These are phyloP conservation scores for Malassezia furfur DNA, from an alignment of 1,284 basidiomycete species.

Conservation along the genomic window DNA sequence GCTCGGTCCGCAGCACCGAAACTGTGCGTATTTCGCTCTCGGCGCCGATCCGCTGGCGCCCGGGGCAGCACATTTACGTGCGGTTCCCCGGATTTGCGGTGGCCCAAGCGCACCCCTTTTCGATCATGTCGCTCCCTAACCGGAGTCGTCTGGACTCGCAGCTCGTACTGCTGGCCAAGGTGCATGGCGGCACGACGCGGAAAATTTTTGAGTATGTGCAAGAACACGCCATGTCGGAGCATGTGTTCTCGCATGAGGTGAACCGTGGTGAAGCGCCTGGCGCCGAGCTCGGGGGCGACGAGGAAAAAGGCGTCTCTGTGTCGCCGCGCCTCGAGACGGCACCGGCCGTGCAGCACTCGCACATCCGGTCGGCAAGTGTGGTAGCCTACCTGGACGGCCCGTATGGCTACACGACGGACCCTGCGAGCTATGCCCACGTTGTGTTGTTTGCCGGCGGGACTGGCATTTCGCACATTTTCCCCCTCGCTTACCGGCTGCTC, in stretches of 20 bases:
- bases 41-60: slow-evolving; percentile 12
- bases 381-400: neutral
- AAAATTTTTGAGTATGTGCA: neutral
- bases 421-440: neutral
- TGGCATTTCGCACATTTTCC: slow-evolving; percentile 26
- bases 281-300: neutral
- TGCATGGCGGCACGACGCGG: neutral
- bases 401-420: neutral
- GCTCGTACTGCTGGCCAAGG: neutral
- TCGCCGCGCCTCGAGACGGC: neutral
- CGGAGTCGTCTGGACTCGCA: neutral
- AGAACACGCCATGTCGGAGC: neutral
- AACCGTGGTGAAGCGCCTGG: neutral
- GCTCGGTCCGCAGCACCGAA: neutral
- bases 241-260: neutral
- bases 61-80: slow-evolving; percentile 16
- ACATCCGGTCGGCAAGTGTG: neutral
- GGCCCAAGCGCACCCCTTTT: slow-evolving; percentile 11
- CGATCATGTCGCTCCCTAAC: slow-evolving; percentile 7
- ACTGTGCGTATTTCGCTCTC: slow-evolving; percentile 2
- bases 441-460: slow-evolving; percentile 2
- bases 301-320: neutral
- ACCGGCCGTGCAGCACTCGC: neutral
- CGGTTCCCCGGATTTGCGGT: slow-evolving; percentile 10
- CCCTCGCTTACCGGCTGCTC: neutral